These are phyloP conservation scores for Nakaseomyces uthaithaninus DNA, from an alignment of 1,139 yeast genomes.

Conservation along the genomic window DNA sequence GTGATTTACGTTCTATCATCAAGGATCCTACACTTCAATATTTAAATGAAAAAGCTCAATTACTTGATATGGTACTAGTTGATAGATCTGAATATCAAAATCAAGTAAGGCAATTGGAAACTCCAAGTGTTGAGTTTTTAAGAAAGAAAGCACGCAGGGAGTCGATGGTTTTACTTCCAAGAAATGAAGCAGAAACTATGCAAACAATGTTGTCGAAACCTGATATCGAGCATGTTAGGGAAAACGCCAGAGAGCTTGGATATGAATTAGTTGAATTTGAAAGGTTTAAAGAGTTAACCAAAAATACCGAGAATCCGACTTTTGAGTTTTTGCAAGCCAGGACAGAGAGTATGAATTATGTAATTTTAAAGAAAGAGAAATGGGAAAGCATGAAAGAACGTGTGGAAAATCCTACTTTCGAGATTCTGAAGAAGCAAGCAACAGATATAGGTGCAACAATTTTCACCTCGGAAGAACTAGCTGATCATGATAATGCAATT, in stretches of 20 bases:
- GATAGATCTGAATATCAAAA: conserved; percentile 6
- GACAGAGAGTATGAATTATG: conserved; percentile 24
- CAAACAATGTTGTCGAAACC: conserved; percentile 13
- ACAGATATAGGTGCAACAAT: background rate
- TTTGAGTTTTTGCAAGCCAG: conserved; percentile 22
- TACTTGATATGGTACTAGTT: conserved; percentile 7
- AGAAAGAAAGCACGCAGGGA: conserved; percentile 5
- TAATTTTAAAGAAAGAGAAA: conserved; percentile 23
- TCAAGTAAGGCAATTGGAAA: conserved; percentile 6
- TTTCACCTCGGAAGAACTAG: conserved; percentile 8
- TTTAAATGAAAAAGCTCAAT: conserved; percentile 21
- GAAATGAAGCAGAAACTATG: conserved; percentile 9
- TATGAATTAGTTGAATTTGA: conserved; percentile 15
- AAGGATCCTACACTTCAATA: conserved; percentile 15
- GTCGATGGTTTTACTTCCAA: conserved; percentile 4
- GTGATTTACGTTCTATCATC: background rate
- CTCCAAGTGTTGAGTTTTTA: conserved; percentile 10
- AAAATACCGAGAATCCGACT: conserved; percentile 28
- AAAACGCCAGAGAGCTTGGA: conserved; percentile 26
- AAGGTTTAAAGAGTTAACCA: conserved; percentile 27
- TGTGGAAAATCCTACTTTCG: conserved; percentile 6
- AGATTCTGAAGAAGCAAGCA: conserved; percentile 11
- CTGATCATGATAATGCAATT: conserved; percentile 12
- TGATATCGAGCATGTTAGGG: conserved; percentile 18
- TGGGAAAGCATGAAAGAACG: conserved; percentile 15